These are phyloP conservation scores for Pleurotus ostreatus DNA, from an alignment of 768 basidiomycete genomes.

Conservation along the genomic window DNA sequence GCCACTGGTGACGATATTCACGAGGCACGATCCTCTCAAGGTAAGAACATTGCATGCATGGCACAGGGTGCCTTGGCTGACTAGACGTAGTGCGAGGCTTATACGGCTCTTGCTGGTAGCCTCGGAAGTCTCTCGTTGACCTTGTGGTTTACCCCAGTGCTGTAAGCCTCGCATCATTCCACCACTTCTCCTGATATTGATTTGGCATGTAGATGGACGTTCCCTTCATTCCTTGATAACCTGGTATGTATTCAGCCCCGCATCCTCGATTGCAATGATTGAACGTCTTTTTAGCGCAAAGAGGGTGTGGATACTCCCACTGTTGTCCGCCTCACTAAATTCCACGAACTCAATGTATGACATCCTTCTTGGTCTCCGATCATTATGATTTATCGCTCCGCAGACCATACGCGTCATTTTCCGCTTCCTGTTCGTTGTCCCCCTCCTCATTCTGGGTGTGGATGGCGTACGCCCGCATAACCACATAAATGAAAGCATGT, in stretches of 20 bases:
- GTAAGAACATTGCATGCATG: conserved; percentile 29
- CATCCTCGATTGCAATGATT: background rate
- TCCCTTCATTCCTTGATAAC: conserved; percentile 59
- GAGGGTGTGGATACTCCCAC: conserved; percentile 64
- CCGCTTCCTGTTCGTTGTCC: conserved; percentile 67
- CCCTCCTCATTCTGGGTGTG: conserved; percentile 60
- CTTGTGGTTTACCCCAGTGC: conserved; percentile 67
- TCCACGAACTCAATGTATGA: conserved; percentile 79
- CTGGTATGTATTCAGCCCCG: conserved; percentile 40
- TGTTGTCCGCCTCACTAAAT: conserved; percentile 71
- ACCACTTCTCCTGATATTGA: conserved; percentile 6
- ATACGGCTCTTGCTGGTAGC: conserved; percentile 65
- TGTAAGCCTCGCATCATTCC: conserved; percentile 35
- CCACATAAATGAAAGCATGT: conserved; percentile 61
- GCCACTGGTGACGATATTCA: conserved; percentile 67
- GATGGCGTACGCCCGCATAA: conserved; percentile 64
- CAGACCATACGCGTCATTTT: conserved; percentile 70
- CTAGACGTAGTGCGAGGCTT: conserved; percentile 58
- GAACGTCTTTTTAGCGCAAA: conserved; percentile 34
- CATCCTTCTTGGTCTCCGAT: background rate
- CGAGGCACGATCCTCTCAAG: conserved; percentile 53
- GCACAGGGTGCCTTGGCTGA: conserved; percentile 1
- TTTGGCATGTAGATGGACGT: conserved; percentile 45
- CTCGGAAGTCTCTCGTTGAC: conserved; percentile 68
- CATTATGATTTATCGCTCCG: background rate